Base-by-base conservation (phyloP, 768 basidiomycete species). In the Xerocomus brunneocitrinus region DNA sequence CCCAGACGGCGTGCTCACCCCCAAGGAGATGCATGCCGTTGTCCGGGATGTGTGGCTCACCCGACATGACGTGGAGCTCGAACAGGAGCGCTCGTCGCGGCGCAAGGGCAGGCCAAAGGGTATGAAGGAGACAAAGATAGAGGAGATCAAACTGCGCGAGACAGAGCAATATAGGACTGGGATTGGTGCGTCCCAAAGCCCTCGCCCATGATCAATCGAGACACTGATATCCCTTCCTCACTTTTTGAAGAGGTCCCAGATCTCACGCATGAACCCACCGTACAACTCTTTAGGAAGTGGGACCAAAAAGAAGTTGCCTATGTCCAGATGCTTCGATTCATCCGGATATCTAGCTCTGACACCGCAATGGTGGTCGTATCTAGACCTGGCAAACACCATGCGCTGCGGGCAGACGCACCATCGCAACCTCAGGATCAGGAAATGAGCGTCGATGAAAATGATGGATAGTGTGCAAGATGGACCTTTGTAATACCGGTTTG, bases 81-180 rank as follows among this genome's bases (percentile, higher is more conserved):
- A 82, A 53, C 73, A 68, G 22, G 89, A 93, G 64, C 74, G 72
- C 39, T 72, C 78, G 1, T 70, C 77, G 13, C 76, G 91, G 40
- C 73, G 91, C 42, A 85, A 84, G 60, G 91, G 91, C 8, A 71
- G 90, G 40, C 84, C 91, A 39, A 90, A 89, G 68, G 87, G 83
- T 61, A 67, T 73, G 4, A 84, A 76, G 59, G 87, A 91, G 66
- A 53, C 67, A 25, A 82, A 81, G 60, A 63, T 92, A 35, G 87
- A 91, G 66, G 88, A 89, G 46, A 65, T 79, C n/a, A 84, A 83
- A 62, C 66, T 83, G 49, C 74, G 79, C 52, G 91, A 91, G 60
- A 61, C 72, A 16, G 89, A 92, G 56, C 73, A 79, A 51, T 93
- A 93, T 67, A 77, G 86, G 35, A 87, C 90, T 2, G 91, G 91